Percentiles rank a stretch among this genome's conserved stretches.
Evolutionary conservation across 1,284 basidiomycete genomes (phyloP).

Genomic region (Coniophora puteana): DNA sequence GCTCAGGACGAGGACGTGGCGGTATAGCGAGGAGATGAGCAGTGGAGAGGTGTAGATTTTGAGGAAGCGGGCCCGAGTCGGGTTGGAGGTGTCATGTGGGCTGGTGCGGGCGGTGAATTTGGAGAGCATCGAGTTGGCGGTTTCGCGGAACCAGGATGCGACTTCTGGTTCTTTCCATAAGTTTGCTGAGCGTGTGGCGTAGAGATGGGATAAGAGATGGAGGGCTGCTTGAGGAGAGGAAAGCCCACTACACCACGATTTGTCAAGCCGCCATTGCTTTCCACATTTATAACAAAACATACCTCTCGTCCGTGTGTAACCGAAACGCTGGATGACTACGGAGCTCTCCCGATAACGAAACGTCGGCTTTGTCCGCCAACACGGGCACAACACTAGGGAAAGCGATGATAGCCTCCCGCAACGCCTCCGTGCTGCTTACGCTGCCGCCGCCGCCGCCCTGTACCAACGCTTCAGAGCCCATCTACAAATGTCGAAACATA

Average conservation of each 20-base stretch:
- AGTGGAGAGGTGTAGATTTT: slow-evolving; percentile 37
- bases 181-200: slow-evolving; percentile 69
- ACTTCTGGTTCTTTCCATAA: slow-evolving; percentile 77
- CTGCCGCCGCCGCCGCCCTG: slow-evolving; percentile 4
- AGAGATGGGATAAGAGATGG: slow-evolving; percentile 81
- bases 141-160: slow-evolving; percentile 67
- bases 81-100: no score
- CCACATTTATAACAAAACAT: slow-evolving; percentile 16
- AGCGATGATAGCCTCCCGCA: slow-evolving; percentile 67
- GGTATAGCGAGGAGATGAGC: slow-evolving; percentile 56
- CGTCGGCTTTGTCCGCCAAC: slow-evolving; percentile 81
- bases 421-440: slow-evolving; percentile 59
- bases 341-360: slow-evolving; percentile 55
- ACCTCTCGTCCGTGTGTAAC: slow-evolving; percentile 67
- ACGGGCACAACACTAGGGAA: slow-evolving; percentile 82
- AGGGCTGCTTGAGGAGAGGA: slow-evolving; percentile 41
- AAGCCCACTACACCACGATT: slow-evolving; percentile 29
- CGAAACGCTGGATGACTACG: slow-evolving; percentile 61
- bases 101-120: slow-evolving; percentile 30
- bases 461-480: slow-evolving; percentile 9
- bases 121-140: slow-evolving; percentile 41
- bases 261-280: slow-evolving; percentile 7
- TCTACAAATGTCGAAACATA: background rate
- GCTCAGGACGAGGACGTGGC: slow-evolving; percentile 71
- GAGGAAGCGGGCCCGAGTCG: slow-evolving; percentile 37